Evolutionary conservation across 2,329 filamentous ascomycete species (phyloP).

Genomic region (Phoma herbarum): DNA sequence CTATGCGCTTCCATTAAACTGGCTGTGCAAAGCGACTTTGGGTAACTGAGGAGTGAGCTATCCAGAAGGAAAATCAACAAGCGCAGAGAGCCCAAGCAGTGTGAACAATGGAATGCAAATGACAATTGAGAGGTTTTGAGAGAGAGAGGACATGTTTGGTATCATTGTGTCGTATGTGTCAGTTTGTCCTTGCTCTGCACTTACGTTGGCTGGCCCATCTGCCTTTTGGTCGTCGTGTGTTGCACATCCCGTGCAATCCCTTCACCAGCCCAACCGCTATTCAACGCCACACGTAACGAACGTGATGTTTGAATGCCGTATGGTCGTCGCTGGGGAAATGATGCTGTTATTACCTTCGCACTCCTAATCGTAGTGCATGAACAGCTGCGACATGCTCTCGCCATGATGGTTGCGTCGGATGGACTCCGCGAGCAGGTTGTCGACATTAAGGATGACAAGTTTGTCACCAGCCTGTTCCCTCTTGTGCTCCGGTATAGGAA

Average conservation of each 20-base stretch:
- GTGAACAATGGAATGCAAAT: no score
- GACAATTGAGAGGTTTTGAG: no score
- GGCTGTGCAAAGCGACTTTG: no score
- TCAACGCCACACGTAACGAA: constrained; percentile 1
- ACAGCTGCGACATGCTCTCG: constrained; percentile 73
- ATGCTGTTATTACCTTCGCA: neutral
- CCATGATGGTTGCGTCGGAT: constrained; percentile 97
- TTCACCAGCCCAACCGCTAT: neutral
- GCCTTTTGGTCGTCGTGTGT: neutral
- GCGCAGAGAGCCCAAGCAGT: no score
- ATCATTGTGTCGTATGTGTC: constrained; percentile 14
- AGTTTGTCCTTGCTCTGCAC: constrained; percentile 5
- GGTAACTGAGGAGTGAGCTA: no score
- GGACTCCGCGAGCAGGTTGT: constrained; percentile 85
- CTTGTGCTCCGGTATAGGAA: constrained; percentile 83
- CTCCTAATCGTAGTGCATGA: constrained; percentile 54
- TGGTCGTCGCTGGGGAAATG: no score
- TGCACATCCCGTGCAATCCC: neutral
- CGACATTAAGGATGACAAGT: constrained; percentile 88
- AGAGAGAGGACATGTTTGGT: neutral
- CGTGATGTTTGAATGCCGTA: neutral
- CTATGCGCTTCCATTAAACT: no score
- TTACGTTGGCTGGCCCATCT: neutral
- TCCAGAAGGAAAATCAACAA: no score
- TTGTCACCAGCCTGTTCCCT: constrained; percentile 74